Evolutionary conservation across 208 protist species (phyloP), one percentile per base, ranked within the genome.

Genomic region (Wallacemonas sp.): DNA sequence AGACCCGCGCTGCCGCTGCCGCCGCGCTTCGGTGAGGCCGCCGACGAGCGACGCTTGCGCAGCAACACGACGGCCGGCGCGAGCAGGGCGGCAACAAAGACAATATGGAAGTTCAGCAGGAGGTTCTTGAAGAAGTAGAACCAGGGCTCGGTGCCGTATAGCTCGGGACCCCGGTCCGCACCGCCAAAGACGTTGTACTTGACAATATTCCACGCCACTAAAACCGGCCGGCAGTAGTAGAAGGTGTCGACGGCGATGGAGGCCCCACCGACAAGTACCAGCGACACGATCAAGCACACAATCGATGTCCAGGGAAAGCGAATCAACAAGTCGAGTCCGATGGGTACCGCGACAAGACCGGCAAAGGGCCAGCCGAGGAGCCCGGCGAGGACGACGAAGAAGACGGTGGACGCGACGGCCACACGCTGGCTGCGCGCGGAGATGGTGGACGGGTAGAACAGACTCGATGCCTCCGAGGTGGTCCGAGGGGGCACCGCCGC

Each of bases 111-210:
- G 74, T 98, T 98, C 12, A 99, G 80, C 28, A 89, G 65, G 16
- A 97, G 68, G 72, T 98, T 98, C 61, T 89, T 85, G 22, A 96
- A 69, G 74, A 98, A 98, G 57, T 92, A 99, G 46, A 55, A 72
- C 89, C 84, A 96, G 36, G 92, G 87, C 76, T 99, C 97, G 0
- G 87, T 74, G 55, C 97, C 97, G 72, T 98, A 98, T 7, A 98
- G 78, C 45, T 95, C 82, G 2, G 93, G 72, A 11, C 88, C 86
- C 29, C 85, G 82, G 4, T 61, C 65, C 10, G 81, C 75, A 16
- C 70, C 72, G 33, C 77, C 72, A 33, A 88, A 70, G 2, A 82
- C 28, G 62, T 92, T 92, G 77, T 94, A 94, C 72, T 29, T 12
- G 23, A 94, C 63, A 33, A 92, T 48, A 57, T 94, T 92, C 79